phyloP scores from a whole-genome alignment of 2,329 filamentous ascomycete genomes.

The Chaetomium strumarium region DNA sequence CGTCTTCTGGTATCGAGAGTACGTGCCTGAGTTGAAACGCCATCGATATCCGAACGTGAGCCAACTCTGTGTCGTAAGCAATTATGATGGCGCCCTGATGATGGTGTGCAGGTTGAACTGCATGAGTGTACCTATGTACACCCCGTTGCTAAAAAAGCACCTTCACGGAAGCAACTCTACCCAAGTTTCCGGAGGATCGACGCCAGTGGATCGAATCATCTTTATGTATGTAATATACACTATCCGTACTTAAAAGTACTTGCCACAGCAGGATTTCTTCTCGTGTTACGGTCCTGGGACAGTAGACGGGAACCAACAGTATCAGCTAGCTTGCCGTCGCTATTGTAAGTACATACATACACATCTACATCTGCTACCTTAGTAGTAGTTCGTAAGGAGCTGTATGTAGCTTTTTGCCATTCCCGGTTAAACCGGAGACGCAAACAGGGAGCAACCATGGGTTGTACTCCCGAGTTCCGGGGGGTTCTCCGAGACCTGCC shows the following conservation, averaged over 20 bases:
- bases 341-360: too few relatives aligned
- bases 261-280: too few relatives aligned
- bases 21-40: too few relatives aligned
- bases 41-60: too few relatives aligned
- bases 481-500: constrained; percentile 15
- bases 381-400: too few relatives aligned
- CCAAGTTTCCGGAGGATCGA: constrained; percentile 9
- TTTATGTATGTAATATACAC: too few relatives aligned
- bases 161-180: neutral
- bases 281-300: too few relatives aligned
- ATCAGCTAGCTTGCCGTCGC: too few relatives aligned
- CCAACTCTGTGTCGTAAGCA: neutral
- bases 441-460: constrained; percentile 4
- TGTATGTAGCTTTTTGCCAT: neutral
- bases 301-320: too few relatives aligned
- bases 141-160: neutral
- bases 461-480: neutral
- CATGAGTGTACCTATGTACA: neutral
- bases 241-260: too few relatives aligned
- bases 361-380: too few relatives aligned
- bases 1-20: too few relatives aligned
- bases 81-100: neutral
- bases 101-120: constrained; percentile 6
- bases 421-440: neutral
- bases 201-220: constrained; percentile 10